Evolutionary conservation across 371 early-diverging fungal genomes (phyloP), one percentile per base, ranked within the genome.

Genomic region (Actinomortierella ambigua): DNA sequence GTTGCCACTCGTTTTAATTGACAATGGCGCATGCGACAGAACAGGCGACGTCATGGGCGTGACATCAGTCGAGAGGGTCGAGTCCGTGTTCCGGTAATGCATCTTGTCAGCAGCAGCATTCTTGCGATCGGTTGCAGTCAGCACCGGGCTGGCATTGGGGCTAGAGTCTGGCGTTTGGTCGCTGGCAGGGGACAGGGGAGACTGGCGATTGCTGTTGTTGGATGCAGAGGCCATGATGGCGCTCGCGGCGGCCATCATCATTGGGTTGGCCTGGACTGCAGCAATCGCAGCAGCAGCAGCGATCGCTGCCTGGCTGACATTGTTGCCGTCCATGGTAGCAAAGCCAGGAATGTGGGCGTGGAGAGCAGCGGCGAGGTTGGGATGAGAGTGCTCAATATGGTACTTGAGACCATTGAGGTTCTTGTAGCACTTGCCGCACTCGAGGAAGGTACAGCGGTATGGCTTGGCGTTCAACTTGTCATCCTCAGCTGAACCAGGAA

Each of bases 341-440:
- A 66, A 46, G 26, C 73, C 73, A 26, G 71, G 61, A 27, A 65
- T 65, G 46, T 71, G 65, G 5, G 71, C 71, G 42, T 62, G 57
- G 28, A 71, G 18, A 11, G 71, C 71, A 20, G 71, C 63, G 5
- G 71, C 61, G 40, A 71, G 53, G 40, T 71, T 65, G 18, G 71
- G 66, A 53, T 97, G 97, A 40, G 90, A 88, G 63, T 94, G 93
- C 63, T 92, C 91, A 59, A 96, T 85, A 69, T 97, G 97, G 71
- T 97, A 97, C 78, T 96, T 96, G 61, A 99, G 85, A 2, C 99
- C 99, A 71, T 97, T 98, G 63, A 93, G 80, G 79, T 98, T 98
- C 83, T 98, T 98, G 85, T 98, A 99, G 27, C 92, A 81, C 75
- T 95, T 97, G 53, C 90, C 89, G 81, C 98, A 98, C 17, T 88